Percentiles rank a stretch among this genome's conserved stretches.
phyloP scores from a whole-genome alignment of 305 asterid species.

The Nicotiana rustica region DNA sequence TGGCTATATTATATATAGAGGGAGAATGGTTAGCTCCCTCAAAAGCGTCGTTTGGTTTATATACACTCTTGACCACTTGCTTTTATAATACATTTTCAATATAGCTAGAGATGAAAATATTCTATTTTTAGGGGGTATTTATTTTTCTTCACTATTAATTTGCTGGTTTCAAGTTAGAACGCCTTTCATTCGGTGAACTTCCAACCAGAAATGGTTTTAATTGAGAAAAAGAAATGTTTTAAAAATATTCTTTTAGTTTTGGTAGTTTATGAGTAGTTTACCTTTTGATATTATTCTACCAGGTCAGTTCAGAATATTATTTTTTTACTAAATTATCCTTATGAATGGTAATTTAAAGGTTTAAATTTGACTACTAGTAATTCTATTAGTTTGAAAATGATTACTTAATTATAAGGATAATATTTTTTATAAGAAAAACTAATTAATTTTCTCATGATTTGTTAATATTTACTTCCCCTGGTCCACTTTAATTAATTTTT shows the following conservation, averaged over 20 bases:
- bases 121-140: neutral
- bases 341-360: no score
- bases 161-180: neutral
- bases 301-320: no score
- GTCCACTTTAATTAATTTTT: no score
- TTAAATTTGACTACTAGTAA: no score
- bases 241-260: neutral
- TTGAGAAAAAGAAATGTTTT: neutral
- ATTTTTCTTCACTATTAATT: slow-evolving; percentile 4
- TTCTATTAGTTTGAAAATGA: no score
- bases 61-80: neutral
- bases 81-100: no score
- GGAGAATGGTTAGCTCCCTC: neutral
- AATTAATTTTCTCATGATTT: no score
- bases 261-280: neutral
- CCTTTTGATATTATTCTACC: neutral
- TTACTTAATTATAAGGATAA: no score
- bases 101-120: neutral
- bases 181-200: neutral
- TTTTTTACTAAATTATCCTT: no score
- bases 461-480: no score
- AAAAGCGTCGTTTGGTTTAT: neutral
- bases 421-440: no score
- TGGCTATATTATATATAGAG: neutral
- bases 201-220: neutral